A percentile compares a stretch with the other conserved stretches of the same genome.
Conservation (phyloP, 2,329 filamentous ascomycete species). For the Colletotrichum simmondsii region DNA sequence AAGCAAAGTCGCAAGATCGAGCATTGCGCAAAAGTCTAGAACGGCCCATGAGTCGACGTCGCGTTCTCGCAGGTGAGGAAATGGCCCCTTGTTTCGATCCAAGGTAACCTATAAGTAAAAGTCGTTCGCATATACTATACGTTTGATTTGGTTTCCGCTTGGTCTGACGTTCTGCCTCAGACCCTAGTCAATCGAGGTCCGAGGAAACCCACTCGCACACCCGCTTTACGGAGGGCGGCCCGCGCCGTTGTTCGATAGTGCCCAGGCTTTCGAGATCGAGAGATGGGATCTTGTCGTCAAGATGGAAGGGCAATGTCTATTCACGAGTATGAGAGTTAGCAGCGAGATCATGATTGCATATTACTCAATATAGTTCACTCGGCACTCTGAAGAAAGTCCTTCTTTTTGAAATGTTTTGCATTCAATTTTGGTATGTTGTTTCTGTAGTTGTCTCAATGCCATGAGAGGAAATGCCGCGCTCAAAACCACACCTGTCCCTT, state of each 20-base stretch:
- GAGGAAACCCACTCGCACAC: not conserved
- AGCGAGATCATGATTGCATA: not conserved
- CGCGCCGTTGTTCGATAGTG: not conserved
- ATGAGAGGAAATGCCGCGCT: constrained; percentile 18
- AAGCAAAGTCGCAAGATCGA: too few species aligned
- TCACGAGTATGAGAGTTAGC: not conserved
- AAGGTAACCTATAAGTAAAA: not conserved
- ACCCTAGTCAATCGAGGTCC: not conserved
- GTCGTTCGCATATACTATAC: not conserved
- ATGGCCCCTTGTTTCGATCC: not conserved
- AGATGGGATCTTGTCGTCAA: not conserved
- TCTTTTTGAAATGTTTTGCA: not conserved
- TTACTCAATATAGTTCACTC: not conserved
- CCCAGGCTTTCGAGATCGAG: not conserved
- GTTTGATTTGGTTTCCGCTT: not conserved
- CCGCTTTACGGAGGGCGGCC: not conserved
- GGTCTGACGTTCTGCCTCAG: not conserved
- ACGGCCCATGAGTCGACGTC: not conserved
- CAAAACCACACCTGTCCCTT: constrained; percentile 23
- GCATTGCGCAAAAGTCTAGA: not conserved
- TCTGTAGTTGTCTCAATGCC: not conserved
- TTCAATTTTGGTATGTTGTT: constrained; percentile 20
- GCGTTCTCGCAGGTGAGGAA: not conserved
- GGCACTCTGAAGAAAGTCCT: not conserved
- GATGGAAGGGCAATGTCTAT: not conserved